Conservation (phyloP, 2,329 filamentous ascomycete genomes). For the Zasmidium angulare region DNA sequence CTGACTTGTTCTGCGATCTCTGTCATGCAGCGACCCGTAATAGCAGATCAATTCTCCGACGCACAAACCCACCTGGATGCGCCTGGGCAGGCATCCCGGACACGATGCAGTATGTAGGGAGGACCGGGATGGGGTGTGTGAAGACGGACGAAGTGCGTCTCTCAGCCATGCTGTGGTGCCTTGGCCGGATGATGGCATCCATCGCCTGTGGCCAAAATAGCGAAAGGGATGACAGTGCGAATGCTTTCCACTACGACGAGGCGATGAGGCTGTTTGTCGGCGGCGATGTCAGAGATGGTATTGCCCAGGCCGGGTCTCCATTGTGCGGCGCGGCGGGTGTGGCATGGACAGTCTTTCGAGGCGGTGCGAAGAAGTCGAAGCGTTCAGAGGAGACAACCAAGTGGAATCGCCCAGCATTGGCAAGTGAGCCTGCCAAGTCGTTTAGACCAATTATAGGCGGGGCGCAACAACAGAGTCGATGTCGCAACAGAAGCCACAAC, state of each 20-base stretch:
- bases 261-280: not conserved
- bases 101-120: slow-evolving; percentile 1
- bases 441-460: slow-evolving; percentile 1
- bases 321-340: slow-evolving; percentile 2
- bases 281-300: not conserved
- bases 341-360: not conserved
- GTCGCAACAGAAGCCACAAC: slow-evolving; percentile 2
- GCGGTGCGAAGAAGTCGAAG: slow-evolving; percentile 5
- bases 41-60: slow-evolving; percentile 5
- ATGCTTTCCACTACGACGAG: not conserved
- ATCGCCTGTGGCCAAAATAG: not conserved
- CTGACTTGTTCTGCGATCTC: slow-evolving; percentile 3
- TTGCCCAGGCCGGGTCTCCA: slow-evolving; percentile 9
- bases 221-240: not conserved
- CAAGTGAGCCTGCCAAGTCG: slow-evolving; percentile 4
- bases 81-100: slow-evolving; percentile 2
- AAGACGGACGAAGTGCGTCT: slow-evolving; percentile 1
- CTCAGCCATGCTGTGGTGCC: not conserved
- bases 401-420: slow-evolving; percentile 7
- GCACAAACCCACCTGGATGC: slow-evolving; percentile 1
- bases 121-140: not conserved
- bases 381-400: slow-evolving; percentile 3
- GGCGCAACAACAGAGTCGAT: not conserved
- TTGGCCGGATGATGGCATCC: not conserved
- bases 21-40: slow-evolving; percentile 9